Percentiles rank a stretch among this genome's conserved stretches.
Evolutionary conservation across 805 yeast species (phyloP).

Genomic region (Lipomyces lipofer): DNA sequence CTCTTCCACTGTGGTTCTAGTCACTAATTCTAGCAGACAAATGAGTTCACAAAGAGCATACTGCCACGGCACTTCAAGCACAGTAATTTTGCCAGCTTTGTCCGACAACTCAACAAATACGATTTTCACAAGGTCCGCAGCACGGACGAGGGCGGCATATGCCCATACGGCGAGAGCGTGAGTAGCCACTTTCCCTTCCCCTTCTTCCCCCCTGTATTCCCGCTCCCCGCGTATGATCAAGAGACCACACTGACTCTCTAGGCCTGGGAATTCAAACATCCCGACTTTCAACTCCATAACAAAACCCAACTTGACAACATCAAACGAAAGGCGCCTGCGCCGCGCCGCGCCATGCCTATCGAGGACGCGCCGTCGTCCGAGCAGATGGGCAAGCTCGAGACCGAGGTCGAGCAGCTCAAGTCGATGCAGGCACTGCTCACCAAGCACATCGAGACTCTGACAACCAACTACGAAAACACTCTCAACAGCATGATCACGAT

Average conservation of each 20-base stretch:
- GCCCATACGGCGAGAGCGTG: slow-evolving; percentile 60
- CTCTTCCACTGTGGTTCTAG: not conserved
- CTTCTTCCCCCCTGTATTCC: not conserved
- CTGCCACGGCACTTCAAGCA: slow-evolving; percentile 93
- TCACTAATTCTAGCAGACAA: slow-evolving; percentile 46
- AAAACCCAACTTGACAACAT: slow-evolving; percentile 81
- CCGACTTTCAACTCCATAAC: slow-evolving; percentile 76
- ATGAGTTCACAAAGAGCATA: slow-evolving; percentile 83
- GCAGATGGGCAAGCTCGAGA: slow-evolving; percentile 24
- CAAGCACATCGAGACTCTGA: slow-evolving; percentile 26
- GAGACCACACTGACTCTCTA: slow-evolving; percentile 33
- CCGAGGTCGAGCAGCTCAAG: slow-evolving; percentile 30
- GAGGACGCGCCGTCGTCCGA: slow-evolving; percentile 17
- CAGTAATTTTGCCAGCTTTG: slow-evolving; percentile 91
- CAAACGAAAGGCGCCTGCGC: slow-evolving; percentile 45
- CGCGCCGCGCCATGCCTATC: slow-evolving; percentile 18
- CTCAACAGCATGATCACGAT: slow-evolving; percentile 27
- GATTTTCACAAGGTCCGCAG: slow-evolving; percentile 95
- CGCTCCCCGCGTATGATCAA: no score
- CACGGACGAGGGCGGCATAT: slow-evolving; percentile 56
- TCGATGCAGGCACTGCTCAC: slow-evolving; percentile 18
- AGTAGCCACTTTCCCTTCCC: slow-evolving; percentile 5
- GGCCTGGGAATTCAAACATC: slow-evolving; percentile 95
- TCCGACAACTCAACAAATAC: slow-evolving; percentile 90
- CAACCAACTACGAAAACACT: slow-evolving; percentile 23